Evolutionary conservation across 352 stramenopile genomes (phyloP), one percentile per base, ranked within the genome.

Genomic region (Globisporangium spiculum): DNA sequence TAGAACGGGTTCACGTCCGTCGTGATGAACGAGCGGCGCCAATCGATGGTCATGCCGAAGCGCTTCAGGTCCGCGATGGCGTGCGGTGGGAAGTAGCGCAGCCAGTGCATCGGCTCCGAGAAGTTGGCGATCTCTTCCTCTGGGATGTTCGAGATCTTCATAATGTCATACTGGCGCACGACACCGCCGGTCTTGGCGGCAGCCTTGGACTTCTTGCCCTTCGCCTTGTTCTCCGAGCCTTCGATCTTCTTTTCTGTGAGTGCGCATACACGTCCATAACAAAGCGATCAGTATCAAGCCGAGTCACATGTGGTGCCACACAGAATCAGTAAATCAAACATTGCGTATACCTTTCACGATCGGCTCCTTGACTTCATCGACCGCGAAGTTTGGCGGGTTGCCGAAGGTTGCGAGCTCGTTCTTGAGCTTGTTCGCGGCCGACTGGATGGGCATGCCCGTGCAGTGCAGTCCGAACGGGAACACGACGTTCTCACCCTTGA

Each of bases 391-490:
- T 0, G 98, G 97, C 41, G 97, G 98, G 69, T 77, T 94, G 56
- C 97, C 97, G 75, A 89, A 99, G 46, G 79, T 73, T 67, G 93
- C 89, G 58, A 99, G 94, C 86, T 99, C 98, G 26, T 84, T 84
- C 86, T 99, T 99, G 63, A 99, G 89, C 84, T 99, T 99, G 86
- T 99, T 99, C 24, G 98, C 98, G 14, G 98, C 98, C 3, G 94
- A 96, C 86, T 99, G 97, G 81, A 99, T 99, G 26, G 98, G 98
- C 98, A 99, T 99, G 65, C 98, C 98, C 22, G 98, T 99, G 86
- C 98, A 99, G 84, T 99, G 98, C 71, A 99, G 98, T 8, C 86
- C 97, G 86, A 99, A 99, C 56, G 98, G 98, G 76, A 99, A 99
- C 57, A 99, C 79, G 44, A 98, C 97, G 84, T 99, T 99, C 76